Percentiles rank a stretch among this genome's conserved stretches.
phyloP scores from a whole-genome alignment of 2,329 filamentous ascomycete species.

The Penicillium olsonii region DNA sequence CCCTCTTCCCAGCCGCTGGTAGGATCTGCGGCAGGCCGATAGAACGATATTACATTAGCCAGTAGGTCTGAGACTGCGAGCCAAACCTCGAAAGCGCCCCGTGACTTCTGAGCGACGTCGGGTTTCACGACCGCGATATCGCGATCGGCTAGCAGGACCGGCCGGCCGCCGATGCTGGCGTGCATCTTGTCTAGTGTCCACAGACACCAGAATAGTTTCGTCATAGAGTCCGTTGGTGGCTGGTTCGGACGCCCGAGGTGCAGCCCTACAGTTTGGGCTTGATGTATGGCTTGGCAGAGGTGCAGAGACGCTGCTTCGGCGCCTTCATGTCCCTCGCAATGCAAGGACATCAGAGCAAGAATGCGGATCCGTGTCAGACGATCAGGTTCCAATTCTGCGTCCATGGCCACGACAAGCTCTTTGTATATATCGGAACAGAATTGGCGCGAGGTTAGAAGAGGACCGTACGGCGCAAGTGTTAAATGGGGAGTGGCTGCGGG shows the following conservation, averaged over 20 bases:
- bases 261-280: slow-evolving; percentile 42
- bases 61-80: slow-evolving; percentile 41
- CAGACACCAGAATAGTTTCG: slow-evolving; percentile 42
- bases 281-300: slow-evolving; percentile 43
- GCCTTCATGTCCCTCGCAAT: slow-evolving; percentile 44
- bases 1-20: slow-evolving; percentile 41
- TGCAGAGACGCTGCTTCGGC: slow-evolving; percentile 43
- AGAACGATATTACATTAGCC: slow-evolving; percentile 42
- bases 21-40: slow-evolving; percentile 37
- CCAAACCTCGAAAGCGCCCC: slow-evolving; percentile 39
- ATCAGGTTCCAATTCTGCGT: slow-evolving; percentile 39
- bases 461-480: slow-evolving; percentile 31
- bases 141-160: slow-evolving; percentile 41
- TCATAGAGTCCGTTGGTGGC: slow-evolving; percentile 29
- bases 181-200: slow-evolving; percentile 47
- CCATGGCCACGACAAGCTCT: slow-evolving; percentile 39
- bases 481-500: slow-evolving; percentile 33
- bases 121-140: slow-evolving; percentile 42
- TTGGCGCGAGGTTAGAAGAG: slow-evolving; percentile 34
- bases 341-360: slow-evolving; percentile 43
- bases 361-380: slow-evolving; percentile 40
- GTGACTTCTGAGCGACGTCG: slow-evolving; percentile 9
- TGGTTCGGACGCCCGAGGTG: slow-evolving; percentile 41
- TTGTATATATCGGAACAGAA: slow-evolving; percentile 43
- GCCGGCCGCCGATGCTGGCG: slow-evolving; percentile 42